These are phyloP conservation scores for Pisolithus thermaeus DNA, from an alignment of 1,284 basidiomycete genomes.

Conservation along the genomic window DNA sequence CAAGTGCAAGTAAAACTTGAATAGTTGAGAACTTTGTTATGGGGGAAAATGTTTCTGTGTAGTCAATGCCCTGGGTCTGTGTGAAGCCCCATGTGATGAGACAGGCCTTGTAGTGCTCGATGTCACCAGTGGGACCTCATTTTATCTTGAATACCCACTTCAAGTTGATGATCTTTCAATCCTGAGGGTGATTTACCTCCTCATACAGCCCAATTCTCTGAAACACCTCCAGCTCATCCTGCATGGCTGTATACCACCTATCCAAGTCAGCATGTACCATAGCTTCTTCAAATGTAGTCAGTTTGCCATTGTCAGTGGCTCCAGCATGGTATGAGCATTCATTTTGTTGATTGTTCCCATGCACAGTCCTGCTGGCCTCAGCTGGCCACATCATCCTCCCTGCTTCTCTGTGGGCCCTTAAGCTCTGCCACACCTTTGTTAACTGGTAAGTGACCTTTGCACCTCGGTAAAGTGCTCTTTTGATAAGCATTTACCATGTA, in stretches of 20 bases:
- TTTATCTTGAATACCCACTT: constrained; percentile 16
- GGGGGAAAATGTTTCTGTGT: constrained; percentile 14
- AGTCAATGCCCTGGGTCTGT: constrained; percentile 10
- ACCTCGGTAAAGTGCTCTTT: too few relatives aligned
- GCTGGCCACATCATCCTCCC: too few relatives aligned
- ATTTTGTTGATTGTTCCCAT: too few relatives aligned
- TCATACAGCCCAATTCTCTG: constrained; percentile 3
- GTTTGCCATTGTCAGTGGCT: background rate
- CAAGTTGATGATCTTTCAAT: background rate
- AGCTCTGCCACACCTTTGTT: too few relatives aligned
- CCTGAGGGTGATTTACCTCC: background rate
- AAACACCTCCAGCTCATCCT: background rate
- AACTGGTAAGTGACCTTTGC: too few relatives aligned
- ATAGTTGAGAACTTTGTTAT: constrained; percentile 18
- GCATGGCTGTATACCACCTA: constrained; percentile 1
- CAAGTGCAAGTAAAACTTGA: constrained; percentile 19
- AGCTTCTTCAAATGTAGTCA: background rate
- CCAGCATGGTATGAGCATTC: too few relatives aligned
- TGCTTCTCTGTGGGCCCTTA: too few relatives aligned
- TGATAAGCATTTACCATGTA: too few relatives aligned
- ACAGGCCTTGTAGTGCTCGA: constrained; percentile 12
- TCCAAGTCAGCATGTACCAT: background rate
- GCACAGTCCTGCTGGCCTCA: too few relatives aligned
- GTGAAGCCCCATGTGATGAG: constrained; percentile 14
- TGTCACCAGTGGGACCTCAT: constrained; percentile 4